Evolutionary conservation across 23 red algal genomes (phyloP).

Genomic region (Chondrus crispus): DNA sequence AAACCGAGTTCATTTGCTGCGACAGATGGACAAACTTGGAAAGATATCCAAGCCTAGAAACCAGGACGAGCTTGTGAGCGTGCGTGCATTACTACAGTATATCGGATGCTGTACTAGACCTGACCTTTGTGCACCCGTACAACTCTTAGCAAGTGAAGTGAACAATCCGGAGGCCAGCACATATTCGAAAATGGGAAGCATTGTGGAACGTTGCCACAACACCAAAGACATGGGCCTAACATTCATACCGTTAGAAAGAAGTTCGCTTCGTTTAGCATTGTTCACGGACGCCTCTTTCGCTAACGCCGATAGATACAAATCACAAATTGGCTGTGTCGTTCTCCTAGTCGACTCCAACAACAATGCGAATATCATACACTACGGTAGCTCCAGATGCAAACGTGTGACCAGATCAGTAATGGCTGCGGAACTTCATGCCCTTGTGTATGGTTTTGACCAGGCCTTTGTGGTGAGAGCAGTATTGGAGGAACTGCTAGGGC

Average conservation of each 20-base stretch:
- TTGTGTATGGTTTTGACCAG: constrained; percentile 25
- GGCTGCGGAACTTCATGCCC: constrained; percentile 31
- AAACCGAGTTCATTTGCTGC: too few relatives aligned
- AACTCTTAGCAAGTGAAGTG: neutral
- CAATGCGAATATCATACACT: constrained; percentile 1
- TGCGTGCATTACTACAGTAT: neutral
- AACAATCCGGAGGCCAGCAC: neutral
- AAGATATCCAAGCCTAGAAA: neutral
- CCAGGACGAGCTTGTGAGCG: constrained; percentile 10
- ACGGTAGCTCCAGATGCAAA: neutral
- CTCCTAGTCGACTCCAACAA: neutral
- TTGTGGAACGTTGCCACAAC: neutral
- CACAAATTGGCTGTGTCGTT: neutral
- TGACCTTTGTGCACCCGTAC: neutral
- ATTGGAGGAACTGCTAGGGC: neutral
- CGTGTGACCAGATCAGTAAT: constrained; percentile 22
- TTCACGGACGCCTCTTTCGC: neutral
- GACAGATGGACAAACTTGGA: neutral
- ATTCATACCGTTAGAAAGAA: neutral
- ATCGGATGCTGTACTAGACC: neutral
- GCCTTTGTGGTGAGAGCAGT: neutral
- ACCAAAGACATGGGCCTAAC: neutral
- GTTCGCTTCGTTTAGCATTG: neutral
- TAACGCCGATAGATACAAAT: neutral
- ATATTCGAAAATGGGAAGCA: neutral